Conservation (phyloP, 768 basidiomycete species). For the Tricholoma sp. region DNA sequence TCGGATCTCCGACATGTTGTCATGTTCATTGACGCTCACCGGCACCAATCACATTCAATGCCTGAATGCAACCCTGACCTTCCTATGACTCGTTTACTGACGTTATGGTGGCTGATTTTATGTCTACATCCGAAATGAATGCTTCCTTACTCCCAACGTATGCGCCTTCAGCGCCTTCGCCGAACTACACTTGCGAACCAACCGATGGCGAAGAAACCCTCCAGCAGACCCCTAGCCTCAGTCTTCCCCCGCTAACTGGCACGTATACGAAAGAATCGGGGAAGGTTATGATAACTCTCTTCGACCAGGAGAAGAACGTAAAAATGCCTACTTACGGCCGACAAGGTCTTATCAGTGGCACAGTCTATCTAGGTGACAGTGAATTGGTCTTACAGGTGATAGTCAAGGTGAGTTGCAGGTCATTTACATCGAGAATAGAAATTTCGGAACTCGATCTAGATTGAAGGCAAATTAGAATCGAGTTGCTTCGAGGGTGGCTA, state of each 20-base stretch:
- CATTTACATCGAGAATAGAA: background rate
- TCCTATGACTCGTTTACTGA: background rate
- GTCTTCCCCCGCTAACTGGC: slow-evolving; percentile 27
- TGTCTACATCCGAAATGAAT: background rate
- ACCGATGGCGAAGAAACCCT: slow-evolving; percentile 47
- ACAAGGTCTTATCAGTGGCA: slow-evolving; percentile 34
- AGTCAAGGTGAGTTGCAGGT: slow-evolving; percentile 34
- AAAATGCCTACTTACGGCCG: slow-evolving; percentile 41
- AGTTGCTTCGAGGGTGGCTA: slow-evolving; percentile 31
- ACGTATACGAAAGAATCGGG: slow-evolving; percentile 35
- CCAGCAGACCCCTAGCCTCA: slow-evolving; percentile 36
- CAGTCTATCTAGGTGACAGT: slow-evolving; percentile 35
- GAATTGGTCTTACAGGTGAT: slow-evolving; percentile 37
- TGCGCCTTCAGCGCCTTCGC: slow-evolving; percentile 47
- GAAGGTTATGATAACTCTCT: slow-evolving; percentile 35
- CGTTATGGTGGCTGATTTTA: background rate
- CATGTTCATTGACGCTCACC: background rate
- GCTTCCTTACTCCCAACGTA: slow-evolving; percentile 25
- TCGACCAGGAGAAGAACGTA: slow-evolving; percentile 39
- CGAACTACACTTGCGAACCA: slow-evolving; percentile 53
- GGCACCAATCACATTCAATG: background rate
- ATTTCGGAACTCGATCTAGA: slow-evolving; percentile 22
- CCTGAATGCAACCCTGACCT: background rate
- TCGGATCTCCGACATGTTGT: background rate
- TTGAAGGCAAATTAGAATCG: slow-evolving; percentile 37